phyloP scores from a whole-genome alignment of 306 rosid species.

The Acacia confusa region DNA sequence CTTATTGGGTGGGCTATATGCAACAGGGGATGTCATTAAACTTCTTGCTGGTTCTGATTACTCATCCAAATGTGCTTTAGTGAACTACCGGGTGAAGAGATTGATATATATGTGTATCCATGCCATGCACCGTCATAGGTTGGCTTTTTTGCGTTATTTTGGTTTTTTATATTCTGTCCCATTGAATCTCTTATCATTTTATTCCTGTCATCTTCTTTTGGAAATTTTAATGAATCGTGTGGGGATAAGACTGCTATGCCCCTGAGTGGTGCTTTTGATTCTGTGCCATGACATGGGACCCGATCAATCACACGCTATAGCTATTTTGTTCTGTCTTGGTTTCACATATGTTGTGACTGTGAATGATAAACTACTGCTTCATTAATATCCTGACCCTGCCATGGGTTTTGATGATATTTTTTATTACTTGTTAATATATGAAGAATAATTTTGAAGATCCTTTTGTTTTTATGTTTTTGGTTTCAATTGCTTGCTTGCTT shows the following conservation, averaged over 20 bases:
- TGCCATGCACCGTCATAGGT: slow-evolving; percentile 87
- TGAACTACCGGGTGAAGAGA: slow-evolving; percentile 74
- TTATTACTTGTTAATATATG: background rate
- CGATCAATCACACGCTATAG: background rate
- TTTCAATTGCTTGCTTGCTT: slow-evolving; percentile 35
- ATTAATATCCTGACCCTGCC: background rate
- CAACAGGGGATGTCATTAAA: slow-evolving; percentile 66
- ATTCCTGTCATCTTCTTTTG: slow-evolving; percentile 1
- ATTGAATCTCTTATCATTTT: slow-evolving; percentile 8
- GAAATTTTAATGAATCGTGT: slow-evolving; percentile 3
- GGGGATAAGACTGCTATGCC: background rate
- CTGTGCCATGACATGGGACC: background rate
- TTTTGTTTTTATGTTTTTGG: background rate
- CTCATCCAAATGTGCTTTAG: slow-evolving; percentile 58
- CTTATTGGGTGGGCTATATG: slow-evolving; percentile 27
- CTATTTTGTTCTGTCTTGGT: background rate
- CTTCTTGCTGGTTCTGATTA: slow-evolving; percentile 80
- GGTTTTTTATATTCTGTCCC: slow-evolving; percentile 5
- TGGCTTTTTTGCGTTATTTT: slow-evolving; percentile 32
- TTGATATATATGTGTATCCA: slow-evolving; percentile 67
- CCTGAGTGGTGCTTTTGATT: slow-evolving; percentile 1
- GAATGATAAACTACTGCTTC: background rate
- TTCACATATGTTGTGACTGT: background rate
- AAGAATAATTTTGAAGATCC: background rate
- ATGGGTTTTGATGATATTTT: slow-evolving; percentile 8